Percentiles rank a stretch among this genome's conserved stretches.
These are phyloP conservation scores for Citrus sp. DNA, from an alignment of 345 rosid species.

Conservation along the genomic window DNA sequence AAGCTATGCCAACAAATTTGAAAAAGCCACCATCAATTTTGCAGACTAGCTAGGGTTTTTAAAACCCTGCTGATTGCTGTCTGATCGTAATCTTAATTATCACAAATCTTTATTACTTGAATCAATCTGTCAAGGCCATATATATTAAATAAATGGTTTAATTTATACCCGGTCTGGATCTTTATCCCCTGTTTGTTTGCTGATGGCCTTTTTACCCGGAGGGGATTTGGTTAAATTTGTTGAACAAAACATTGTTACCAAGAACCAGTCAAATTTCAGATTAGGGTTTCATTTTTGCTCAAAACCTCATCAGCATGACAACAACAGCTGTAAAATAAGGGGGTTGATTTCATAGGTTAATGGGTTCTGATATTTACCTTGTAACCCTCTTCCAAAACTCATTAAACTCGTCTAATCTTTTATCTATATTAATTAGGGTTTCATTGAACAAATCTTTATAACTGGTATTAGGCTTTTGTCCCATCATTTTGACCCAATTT, in stretches of 20 bases:
- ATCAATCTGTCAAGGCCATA: neutral
- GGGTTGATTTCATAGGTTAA: neutral
- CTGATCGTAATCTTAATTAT: no score
- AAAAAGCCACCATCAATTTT: neutral
- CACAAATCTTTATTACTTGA: neutral
- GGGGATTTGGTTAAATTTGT: neutral
- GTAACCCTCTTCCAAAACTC: neutral
- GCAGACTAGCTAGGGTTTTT: neutral
- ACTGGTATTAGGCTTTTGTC: neutral
- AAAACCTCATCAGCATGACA: neutral
- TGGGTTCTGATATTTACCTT: neutral
- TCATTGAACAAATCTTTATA: neutral
- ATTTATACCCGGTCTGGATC: neutral
- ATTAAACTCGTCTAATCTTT: neutral
- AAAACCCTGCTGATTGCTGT: neutral
- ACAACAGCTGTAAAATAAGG: neutral
- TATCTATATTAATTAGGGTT: slow-evolving; percentile 18
- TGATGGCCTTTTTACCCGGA: neutral
- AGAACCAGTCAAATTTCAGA: slow-evolving; percentile 5
- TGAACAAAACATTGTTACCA: neutral
- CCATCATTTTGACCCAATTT: neutral
- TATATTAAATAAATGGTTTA: neutral
- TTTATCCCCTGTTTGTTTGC: neutral
- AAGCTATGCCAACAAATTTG: no score
- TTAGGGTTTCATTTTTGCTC: slow-evolving; percentile 15